These are phyloP conservation scores for Hypoxylon trugodes DNA, from an alignment of 495 filamentous ascomycete genomes.

Conservation along the genomic window DNA sequence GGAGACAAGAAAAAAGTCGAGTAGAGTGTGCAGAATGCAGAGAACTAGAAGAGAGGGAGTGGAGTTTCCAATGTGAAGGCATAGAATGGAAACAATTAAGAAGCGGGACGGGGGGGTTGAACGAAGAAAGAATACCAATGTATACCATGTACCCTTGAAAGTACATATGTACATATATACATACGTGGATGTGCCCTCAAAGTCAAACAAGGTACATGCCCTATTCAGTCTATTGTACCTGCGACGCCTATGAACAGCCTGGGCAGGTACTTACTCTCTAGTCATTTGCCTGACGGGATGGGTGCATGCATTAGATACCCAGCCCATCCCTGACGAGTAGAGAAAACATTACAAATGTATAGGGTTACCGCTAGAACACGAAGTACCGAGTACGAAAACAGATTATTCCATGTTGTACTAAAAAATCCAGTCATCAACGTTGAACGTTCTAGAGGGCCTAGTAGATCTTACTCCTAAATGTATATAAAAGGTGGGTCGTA, in stretches of 20 bases:
- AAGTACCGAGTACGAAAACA: constrained; percentile 27
- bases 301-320: constrained; percentile 31
- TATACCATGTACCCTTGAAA: no score
- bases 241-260: neutral
- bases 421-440: constrained; percentile 24
- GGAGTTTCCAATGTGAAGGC: constrained; percentile 36
- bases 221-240: constrained; percentile 16
- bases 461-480: constrained; percentile 11
- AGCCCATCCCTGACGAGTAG: constrained; percentile 7
- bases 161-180: neutral
- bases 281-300: constrained; percentile 34
- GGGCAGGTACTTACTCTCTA: constrained; percentile 15
- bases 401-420: constrained; percentile 17
- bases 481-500: constrained; percentile 17
- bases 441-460: constrained; percentile 23
- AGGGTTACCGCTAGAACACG: neutral
- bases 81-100: constrained; percentile 38
- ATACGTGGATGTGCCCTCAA: neutral
- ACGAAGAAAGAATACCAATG: constrained; percentile 22
- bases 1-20: neutral
- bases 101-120: constrained; percentile 40
- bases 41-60: constrained; percentile 23
- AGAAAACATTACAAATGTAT: neutral
- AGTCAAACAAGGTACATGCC: constrained; percentile 4
- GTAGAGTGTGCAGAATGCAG: no score